Base-by-base conservation (phyloP, 2,329 filamentous ascomycete species). In the Colletotrichum costaricense region DNA sequence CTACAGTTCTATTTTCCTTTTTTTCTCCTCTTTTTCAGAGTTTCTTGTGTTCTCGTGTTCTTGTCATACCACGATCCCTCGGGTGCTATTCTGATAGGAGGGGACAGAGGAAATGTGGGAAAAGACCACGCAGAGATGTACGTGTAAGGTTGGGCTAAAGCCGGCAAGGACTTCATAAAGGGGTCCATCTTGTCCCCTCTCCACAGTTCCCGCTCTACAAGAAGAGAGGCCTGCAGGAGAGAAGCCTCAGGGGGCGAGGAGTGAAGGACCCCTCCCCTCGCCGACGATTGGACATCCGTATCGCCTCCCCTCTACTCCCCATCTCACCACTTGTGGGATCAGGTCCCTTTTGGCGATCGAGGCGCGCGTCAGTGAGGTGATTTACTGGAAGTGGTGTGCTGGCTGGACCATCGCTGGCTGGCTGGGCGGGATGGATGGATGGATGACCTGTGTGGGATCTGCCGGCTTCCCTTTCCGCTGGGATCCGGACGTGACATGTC, bases 391-490 rank as follows among this genome's bases (percentile, higher is more conserved):
- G 42, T 49, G 42, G 42, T n/a, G 42, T 49, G 42, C 42, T 49
- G 42, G 38, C 38, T 42, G 14, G 19, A 12, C 33, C 11, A 35
- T 35, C 9, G 33, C 11, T 35, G 33, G 42, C 42, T 49, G 42
- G 42, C 42, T 49, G 42, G 42, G 42, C 42, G 42, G 42, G 46
- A 24, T 54, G 28, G 24, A 42, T 16, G n/a, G 59, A 24, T 24
- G 26, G 60, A 26, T 52, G 42, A 35, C 42, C 28, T 63, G 28
- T 63, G 28, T 63, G 60, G 30, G 26, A 63, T 26, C 60, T 54
- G 46, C 60, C 60, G 60, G 60, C 60, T 54, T n/a, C 33, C 60
- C 33, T 54, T 49, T 42, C 42, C 60, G 60, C 46, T 49, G 46
- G 60, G n/a, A 22, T 14, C 46, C n/a, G 16, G 28, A 52, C 12